These are phyloP conservation scores for Arachnomyces sp. DNA, from an alignment of 2,329 filamentous ascomycete genomes.

Conservation along the genomic window DNA sequence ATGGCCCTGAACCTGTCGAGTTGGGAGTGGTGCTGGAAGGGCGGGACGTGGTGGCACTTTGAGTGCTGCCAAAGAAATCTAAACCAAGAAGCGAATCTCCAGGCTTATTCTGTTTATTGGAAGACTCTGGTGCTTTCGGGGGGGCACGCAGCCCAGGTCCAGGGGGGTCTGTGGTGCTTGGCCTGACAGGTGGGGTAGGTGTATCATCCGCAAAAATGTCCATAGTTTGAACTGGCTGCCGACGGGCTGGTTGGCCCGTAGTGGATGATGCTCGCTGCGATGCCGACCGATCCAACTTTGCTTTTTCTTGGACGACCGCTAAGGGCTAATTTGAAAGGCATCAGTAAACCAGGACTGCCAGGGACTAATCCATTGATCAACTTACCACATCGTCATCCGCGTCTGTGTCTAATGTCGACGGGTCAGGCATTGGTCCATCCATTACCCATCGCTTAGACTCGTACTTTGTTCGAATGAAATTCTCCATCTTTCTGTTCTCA, in stretches of 20 bases:
- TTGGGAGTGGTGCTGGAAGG: slow-evolving; percentile 54
- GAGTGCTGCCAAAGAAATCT: slow-evolving; percentile 75
- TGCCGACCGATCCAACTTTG: slow-evolving; percentile 55
- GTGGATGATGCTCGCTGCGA: slow-evolving; percentile 44
- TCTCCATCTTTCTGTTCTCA: slow-evolving; percentile 74
- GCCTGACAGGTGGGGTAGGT: slow-evolving; percentile 56
- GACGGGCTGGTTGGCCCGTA: slow-evolving; percentile 40
- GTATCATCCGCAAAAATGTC: slow-evolving; percentile 74
- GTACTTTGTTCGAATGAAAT: slow-evolving; percentile 98
- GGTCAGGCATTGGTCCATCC: slow-evolving; percentile 91
- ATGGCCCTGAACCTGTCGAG: slow-evolving; percentile 38
- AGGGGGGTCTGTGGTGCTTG: slow-evolving; percentile 63
- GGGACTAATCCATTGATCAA: slow-evolving; percentile 39
- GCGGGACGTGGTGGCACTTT: slow-evolving; percentile 61
- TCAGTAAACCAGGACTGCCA: slow-evolving; percentile 24
- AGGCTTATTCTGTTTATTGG: slow-evolving; percentile 57
- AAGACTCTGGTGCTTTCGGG: slow-evolving; percentile 55
- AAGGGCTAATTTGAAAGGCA: slow-evolving; percentile 44
- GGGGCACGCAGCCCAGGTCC: slow-evolving; percentile 56
- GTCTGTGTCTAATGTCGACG: slow-evolving; percentile 73
- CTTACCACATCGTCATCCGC: slow-evolving; percentile 74
- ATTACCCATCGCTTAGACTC: slow-evolving; percentile 99
- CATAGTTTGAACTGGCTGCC: slow-evolving; percentile 44
- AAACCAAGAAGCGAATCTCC: slow-evolving; percentile 82
- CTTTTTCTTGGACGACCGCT: slow-evolving; percentile 63